Evolutionary conservation across 1,284 basidiomycete genomes (phyloP), one percentile per base, ranked within the genome.

Genomic region (Amylostereum areolatum): DNA sequence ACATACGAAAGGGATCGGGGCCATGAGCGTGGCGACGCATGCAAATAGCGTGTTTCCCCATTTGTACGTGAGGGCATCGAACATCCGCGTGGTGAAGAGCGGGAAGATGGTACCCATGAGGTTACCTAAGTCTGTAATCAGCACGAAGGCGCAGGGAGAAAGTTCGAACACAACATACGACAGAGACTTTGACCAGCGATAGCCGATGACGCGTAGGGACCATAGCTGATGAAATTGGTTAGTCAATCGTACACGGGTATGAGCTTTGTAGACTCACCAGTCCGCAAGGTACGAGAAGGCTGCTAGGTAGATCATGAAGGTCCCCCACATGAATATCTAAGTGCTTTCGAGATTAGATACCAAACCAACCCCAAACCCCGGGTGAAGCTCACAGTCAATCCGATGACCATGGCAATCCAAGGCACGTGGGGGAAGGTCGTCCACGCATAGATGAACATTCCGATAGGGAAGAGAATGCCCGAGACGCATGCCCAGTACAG

Each of bases 261-360:
- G 46, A 48, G 47, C 39, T 5, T 40, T 27, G 3, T 34, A 3
- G 4, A 63, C 74, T 29, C 58, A 85, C 81, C 83, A 85, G 60
- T 88, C 86, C 1, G 85, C 83, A 24, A 89, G 71, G 57, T 89
- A 89, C 18, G 78, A 73, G 62, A 88, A 89, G 7, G 83, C 80
- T 1, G 75, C 75, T 31, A 83, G 67, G 60, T 85, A 87, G 10
- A 87, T 78, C 25, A 77, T 70, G 62, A 78, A 86, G 3, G 72
- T 62, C 0, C 75, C 76, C 64, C 74, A 77, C 41, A 77, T 73
- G 59, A 81, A 52, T 33, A 63, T 47, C 57, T 59, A 48, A 25
- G 39, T 39, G 18, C 31, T 18, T 33, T 40, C 25, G 44, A 18
- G 18, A 18, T 18, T 18, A 18, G 18, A 18, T 18, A 18, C 18